Percentiles rank a stretch among this genome's conserved stretches.
Evolutionary conservation across 352 stramenopile species (phyloP).

Genomic region (Thraustochytrium sp.): DNA sequence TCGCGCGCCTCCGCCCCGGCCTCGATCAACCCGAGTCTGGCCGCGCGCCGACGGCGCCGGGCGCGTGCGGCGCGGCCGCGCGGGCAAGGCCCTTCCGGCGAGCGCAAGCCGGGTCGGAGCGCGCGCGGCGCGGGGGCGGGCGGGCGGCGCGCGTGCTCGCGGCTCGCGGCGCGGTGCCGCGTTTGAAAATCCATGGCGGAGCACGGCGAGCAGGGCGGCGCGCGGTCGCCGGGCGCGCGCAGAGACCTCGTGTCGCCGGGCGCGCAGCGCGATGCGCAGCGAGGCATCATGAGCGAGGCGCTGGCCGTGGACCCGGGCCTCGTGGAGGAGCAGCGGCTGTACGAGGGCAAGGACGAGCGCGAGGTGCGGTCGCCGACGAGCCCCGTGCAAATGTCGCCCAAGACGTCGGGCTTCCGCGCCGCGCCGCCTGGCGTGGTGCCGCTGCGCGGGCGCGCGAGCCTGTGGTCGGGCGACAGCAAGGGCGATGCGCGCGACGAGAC

Average conservation of each 20-base stretch:
- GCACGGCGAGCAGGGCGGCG: too few relatives aligned
- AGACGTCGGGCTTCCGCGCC: not conserved
- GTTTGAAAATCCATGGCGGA: too few relatives aligned
- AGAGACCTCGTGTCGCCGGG: not conserved
- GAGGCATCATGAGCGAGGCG: conserved; percentile 9
- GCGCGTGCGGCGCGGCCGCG: too few relatives aligned
- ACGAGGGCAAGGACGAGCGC: not conserved
- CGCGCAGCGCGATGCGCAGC: not conserved
- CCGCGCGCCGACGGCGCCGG: too few relatives aligned
- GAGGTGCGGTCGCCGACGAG: not conserved
- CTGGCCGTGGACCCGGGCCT: not conserved
- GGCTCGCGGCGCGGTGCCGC: too few relatives aligned
- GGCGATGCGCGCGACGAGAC: not conserved
- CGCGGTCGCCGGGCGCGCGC: too few relatives aligned
- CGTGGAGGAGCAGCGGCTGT: not conserved
- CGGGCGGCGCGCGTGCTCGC: too few relatives aligned
- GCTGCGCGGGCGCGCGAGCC: not conserved
- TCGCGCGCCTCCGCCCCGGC: too few relatives aligned
- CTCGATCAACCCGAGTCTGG: too few relatives aligned
- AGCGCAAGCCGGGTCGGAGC: too few relatives aligned
- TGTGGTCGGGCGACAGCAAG: not conserved
- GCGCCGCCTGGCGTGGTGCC: not conserved
- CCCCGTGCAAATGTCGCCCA: conserved; percentile 10
- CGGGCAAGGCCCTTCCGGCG: too few relatives aligned
- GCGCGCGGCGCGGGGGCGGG: too few relatives aligned